phyloP scores from a whole-genome alignment of 345 rosid genomes.

The Salix brachista region DNA sequence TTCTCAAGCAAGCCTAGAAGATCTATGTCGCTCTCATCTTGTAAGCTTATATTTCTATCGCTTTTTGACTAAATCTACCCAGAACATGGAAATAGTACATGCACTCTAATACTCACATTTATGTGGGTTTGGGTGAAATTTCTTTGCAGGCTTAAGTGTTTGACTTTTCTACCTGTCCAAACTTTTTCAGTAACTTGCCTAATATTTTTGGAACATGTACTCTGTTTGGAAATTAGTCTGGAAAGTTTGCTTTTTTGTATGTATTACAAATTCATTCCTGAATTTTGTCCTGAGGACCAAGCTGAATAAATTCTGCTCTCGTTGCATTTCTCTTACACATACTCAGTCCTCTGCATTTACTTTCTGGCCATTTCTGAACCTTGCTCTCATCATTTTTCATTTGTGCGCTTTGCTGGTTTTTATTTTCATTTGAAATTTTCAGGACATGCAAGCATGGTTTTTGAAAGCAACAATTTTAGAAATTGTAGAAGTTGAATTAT shows the following conservation, averaged over 20 bases:
- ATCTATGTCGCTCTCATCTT: slow-evolving; percentile 91
- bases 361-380: not conserved
- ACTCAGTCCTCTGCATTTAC: not conserved
- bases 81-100: not conserved
- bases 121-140: not conserved
- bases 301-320: not conserved
- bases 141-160: not conserved
- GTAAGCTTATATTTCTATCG: slow-evolving; percentile 38
- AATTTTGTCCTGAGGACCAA: not conserved
- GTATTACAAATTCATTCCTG: not conserved
- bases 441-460: not conserved
- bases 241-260: not conserved
- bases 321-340: not conserved
- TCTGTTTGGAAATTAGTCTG: not conserved
- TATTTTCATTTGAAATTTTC: not conserved
- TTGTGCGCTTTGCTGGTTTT: not conserved
- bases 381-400: not conserved
- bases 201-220: not conserved
- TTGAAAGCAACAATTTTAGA: not conserved
- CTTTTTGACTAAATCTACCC: not conserved
- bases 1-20: slow-evolving; percentile 76
- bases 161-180: not conserved
- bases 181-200: not conserved
- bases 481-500: not conserved
- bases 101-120: not conserved